Base-by-base conservation (phyloP, 2,329 filamentous ascomycete species). In the Leptographium procerum region DNA sequence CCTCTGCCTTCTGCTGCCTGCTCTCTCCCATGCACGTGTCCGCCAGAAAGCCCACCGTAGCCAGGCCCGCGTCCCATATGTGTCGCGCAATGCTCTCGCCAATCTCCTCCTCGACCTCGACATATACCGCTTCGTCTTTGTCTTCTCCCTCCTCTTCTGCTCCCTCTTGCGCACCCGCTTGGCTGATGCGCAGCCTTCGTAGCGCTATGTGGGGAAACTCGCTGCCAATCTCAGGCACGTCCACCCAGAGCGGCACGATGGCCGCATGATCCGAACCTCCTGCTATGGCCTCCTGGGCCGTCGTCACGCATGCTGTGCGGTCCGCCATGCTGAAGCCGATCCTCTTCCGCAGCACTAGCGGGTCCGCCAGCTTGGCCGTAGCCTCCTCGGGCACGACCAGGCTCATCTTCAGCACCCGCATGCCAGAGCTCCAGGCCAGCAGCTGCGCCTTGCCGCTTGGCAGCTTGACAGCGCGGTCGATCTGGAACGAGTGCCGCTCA, bases 31-130 rank as follows among this genome's bases (percentile, higher is more conserved):
- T 11, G 56, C 65, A 67, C 3, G 68, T 52, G 14, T 67, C 63
- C 1, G 68, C 69, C 13, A 77, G 53, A 13, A 72, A 64, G 1
- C 71, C 71, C 1, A 74, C 68, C 1, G 76, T 74, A 7, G 78
- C 70, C 11, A 83, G 69, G 0, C 81, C 81, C 1, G 75, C 80
- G 56, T 84, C 81, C 81, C 81, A 84, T 7, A 83, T 71, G 60
- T 83, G 80, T 3, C 80, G 75, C 0, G 80, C 80, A 57, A 84
- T 83, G 64, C 79, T 82, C 68, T 83, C 80, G 16, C 79, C 80
- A 11, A 83, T 75, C 56, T 82, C 79, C 60, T 84, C 81, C 57
- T 79, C 76, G 5, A 83, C 68, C 31, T 75, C 70, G 9, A 81
- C 61, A 11, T 62, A 63, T 0, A 67, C 63, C 2, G 66, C 52